Evolutionary conservation across 305 asterid genomes (phyloP).

Genomic region (Fraxinus sp.): DNA sequence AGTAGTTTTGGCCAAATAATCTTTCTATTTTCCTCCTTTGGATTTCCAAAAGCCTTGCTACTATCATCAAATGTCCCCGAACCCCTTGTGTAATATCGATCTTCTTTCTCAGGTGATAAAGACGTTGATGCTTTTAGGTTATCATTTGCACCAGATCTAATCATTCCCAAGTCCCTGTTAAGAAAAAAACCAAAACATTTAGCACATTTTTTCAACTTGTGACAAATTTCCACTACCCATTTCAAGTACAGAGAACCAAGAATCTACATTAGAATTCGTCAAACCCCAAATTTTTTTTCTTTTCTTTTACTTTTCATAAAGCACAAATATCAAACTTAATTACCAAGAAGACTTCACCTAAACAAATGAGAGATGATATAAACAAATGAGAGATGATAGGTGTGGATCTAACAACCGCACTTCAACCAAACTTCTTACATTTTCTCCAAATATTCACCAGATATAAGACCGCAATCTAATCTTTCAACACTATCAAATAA

Average conservation of each 20-base stretch:
- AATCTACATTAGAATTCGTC: not conserved
- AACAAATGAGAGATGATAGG: not conserved
- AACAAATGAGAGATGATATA: not conserved
- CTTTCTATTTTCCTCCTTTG: conserved; percentile 52
- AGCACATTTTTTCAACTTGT: not conserved
- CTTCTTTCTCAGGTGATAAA: conserved; percentile 63
- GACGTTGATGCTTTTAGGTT: conserved; percentile 40
- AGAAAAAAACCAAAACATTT: not conserved
- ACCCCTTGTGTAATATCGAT: conserved; percentile 56
- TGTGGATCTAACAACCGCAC: conserved; percentile 37
- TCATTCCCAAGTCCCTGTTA: conserved; percentile 48
- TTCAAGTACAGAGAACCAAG: not conserved
- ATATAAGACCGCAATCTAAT: conserved; percentile 20
- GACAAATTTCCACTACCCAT: not conserved
- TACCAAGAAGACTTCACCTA: conserved; percentile 17
- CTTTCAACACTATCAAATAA: not conserved
- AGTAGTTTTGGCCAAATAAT: conserved; percentile 77
- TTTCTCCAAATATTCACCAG: conserved; percentile 19
- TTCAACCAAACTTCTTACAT: conserved; percentile 22
- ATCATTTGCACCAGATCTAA: conserved; percentile 43
- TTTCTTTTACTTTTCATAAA: not conserved
- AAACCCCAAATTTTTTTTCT: not conserved
- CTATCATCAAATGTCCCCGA: conserved; percentile 54
- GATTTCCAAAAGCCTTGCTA: conserved; percentile 37
- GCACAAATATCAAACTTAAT: conserved; percentile 1